Percentiles rank a stretch among this genome's conserved stretches.
Evolutionary conservation across 805 yeast genomes (phyloP).

Genomic region (Saccharomycopsis olivae): DNA sequence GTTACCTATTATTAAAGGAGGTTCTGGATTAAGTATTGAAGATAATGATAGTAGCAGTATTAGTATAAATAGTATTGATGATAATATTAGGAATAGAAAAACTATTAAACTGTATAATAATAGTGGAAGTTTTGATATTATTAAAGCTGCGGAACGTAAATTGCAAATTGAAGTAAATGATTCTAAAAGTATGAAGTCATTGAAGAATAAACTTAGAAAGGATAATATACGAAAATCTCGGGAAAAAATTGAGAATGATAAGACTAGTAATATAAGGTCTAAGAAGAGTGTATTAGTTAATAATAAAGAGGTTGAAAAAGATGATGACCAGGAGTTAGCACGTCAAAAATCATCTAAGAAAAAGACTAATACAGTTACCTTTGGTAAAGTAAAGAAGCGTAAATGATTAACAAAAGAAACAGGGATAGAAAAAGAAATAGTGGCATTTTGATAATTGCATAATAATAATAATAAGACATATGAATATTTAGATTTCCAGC

Average conservation of each 20-base stretch:
- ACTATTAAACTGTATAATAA: constrained; percentile 1
- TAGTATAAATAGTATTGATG: constrained; percentile 12
- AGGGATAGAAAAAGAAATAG: too few relatives aligned
- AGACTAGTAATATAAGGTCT: too few relatives aligned
- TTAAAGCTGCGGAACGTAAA: too few relatives aligned
- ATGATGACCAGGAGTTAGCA: constrained; percentile 4
- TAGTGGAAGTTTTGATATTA: neutral
- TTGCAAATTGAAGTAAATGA: neutral
- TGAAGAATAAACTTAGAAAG: constrained; percentile 12
- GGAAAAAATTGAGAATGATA: neutral
- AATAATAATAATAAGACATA: too few relatives aligned
- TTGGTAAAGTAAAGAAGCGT: constrained; percentile 5
- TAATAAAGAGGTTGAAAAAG: constrained; percentile 1
- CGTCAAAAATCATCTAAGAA: constrained; percentile 7
- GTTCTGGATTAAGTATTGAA: constrained; percentile 8
- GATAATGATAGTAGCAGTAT: neutral
- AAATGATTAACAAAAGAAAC: too few relatives aligned
- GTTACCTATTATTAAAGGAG: constrained; percentile 10
- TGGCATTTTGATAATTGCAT: too few relatives aligned
- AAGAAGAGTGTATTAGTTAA: too few relatives aligned
- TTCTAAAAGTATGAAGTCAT: constrained; percentile 14
- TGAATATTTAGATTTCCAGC: too few relatives aligned
- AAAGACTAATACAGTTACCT: constrained; percentile 3
- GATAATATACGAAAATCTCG: constrained; percentile 10
- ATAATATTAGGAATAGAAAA: constrained; percentile 10